A percentile compares a stretch with the other conserved stretches of the same genome.
Conservation (phyloP, 805 yeast genomes). For the Candida berthetii region DNA sequence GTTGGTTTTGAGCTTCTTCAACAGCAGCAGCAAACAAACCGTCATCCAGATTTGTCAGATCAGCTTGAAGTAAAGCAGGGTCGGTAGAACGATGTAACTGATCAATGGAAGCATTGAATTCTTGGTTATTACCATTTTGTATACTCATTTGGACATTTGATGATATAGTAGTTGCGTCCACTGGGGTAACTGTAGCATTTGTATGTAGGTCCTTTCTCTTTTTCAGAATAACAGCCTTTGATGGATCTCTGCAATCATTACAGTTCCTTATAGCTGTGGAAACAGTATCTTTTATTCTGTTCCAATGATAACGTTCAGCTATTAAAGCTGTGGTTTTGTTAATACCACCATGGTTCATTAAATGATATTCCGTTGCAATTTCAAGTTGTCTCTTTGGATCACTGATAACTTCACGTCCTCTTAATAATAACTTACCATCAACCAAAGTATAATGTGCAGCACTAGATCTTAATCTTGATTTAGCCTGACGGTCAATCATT, state of each 20-base stretch:
- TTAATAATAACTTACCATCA: constrained; percentile 68
- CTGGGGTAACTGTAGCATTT: background rate
- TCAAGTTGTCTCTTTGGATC: constrained; percentile 70
- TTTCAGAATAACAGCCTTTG: constrained; percentile 10
- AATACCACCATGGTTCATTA: constrained; percentile 74
- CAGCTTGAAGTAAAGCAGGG: constrained; percentile 13
- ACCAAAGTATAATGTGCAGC: constrained; percentile 71
- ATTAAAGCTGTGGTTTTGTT: constrained; percentile 78
- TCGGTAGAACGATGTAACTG: constrained; percentile 10
- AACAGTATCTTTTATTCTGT: constrained; percentile 83
- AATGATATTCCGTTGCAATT: constrained; percentile 68
- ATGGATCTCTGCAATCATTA: constrained; percentile 44
- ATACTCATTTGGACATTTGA: background rate
- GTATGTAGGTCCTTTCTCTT: constrained; percentile 6
- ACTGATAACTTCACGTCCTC: constrained; percentile 78
- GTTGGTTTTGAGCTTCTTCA: constrained; percentile 41
- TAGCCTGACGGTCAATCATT: constrained; percentile 74
- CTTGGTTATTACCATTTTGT: background rate
- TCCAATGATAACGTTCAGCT: constrained; percentile 85
- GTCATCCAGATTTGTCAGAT: constrained; percentile 16
- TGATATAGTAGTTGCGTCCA: background rate
- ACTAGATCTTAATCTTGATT: constrained; percentile 75
- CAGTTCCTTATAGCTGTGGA: constrained; percentile 74
- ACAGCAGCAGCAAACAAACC: constrained; percentile 47
- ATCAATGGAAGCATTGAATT: constrained; percentile 1